Conservation (phyloP, 805 yeast species). For the Yamadazyma tumulicola region DNA sequence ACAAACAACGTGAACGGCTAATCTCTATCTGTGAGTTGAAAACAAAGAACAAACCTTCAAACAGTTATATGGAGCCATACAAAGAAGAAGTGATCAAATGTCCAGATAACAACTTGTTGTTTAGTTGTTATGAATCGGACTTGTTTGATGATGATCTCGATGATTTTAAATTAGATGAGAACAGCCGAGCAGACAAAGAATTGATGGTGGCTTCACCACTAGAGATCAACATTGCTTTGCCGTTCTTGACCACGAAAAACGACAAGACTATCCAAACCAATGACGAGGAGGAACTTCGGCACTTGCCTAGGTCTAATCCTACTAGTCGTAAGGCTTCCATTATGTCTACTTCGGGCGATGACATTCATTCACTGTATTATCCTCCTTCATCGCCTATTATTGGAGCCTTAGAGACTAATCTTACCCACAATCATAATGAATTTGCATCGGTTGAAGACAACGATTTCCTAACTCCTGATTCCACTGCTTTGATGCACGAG, state of each 20-base stretch:
- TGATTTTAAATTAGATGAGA: slow-evolving; percentile 7
- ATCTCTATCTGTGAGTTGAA: slow-evolving; percentile 62
- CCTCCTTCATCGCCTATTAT: slow-evolving; percentile 29
- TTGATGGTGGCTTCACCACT: slow-evolving; percentile 40
- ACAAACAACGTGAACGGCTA: slow-evolving; percentile 46
- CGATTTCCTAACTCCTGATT: slow-evolving; percentile 26
- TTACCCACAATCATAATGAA: slow-evolving; percentile 24
- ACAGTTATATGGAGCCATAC: slow-evolving; percentile 38
- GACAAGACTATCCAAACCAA: slow-evolving; percentile 29
- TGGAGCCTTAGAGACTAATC: slow-evolving; percentile 38
- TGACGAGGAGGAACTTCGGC: slow-evolving; percentile 13
- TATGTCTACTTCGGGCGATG: slow-evolving; percentile 10
- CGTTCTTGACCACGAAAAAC: slow-evolving; percentile 36
- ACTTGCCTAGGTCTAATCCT: slow-evolving; percentile 13
- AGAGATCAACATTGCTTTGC: slow-evolving; percentile 42
- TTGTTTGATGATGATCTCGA: slow-evolving; percentile 10
- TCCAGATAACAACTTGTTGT: slow-evolving; percentile 57
- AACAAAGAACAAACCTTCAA: slow-evolving; percentile 39
- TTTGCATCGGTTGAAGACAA: slow-evolving; percentile 4
- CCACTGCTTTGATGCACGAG: slow-evolving; percentile 28
- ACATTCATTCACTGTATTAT: not conserved
- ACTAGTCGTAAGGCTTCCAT: slow-evolving; percentile 27
- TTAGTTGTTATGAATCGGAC: slow-evolving; percentile 47
- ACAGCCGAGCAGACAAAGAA: slow-evolving; percentile 1
- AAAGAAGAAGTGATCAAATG: slow-evolving; percentile 61